Percentiles rank a stretch among this genome's conserved stretches.
Evolutionary conservation across 75 land plant genomes (phyloP).

Genomic region (Larix kaempferi): DNA sequence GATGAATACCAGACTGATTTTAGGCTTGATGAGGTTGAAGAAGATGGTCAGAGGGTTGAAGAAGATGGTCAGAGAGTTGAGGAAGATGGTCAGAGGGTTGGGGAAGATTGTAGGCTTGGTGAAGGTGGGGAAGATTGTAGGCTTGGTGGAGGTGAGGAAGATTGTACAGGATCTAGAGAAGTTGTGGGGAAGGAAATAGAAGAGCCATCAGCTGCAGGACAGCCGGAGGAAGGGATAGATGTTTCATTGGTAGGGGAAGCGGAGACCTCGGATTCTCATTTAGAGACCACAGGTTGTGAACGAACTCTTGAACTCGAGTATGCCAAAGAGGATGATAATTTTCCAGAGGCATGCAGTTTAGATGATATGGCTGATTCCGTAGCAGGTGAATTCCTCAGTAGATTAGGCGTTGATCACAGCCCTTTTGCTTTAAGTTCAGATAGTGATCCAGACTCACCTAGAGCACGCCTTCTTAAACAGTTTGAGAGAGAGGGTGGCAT

Average conservation of each 20-base stretch:
- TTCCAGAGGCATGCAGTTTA: constrained; percentile 13
- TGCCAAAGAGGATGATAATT: constrained; percentile 1
- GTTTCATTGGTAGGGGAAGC: neutral
- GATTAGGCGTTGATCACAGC: constrained; percentile 57
- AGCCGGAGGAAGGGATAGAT: neutral
- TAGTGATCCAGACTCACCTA: constrained; percentile 79
- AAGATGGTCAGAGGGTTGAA: constrained; percentile 5
- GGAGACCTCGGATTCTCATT: neutral
- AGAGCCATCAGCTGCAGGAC: neutral
- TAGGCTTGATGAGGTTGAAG: constrained; percentile 5
- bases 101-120: constrained; percentile 11
- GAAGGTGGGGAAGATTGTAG: neutral
- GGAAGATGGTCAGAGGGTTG: neutral
- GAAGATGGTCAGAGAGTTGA: neutral
- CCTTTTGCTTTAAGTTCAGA: constrained; percentile 60
- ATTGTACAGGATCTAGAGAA: constrained; percentile 12
- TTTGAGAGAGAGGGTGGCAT: constrained; percentile 70
- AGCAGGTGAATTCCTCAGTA: constrained; percentile 69
- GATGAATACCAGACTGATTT: neutral
- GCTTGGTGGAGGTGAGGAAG: constrained; percentile 8
- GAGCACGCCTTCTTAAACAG: constrained; percentile 72
- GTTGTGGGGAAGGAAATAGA: neutral
- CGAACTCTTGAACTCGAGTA: neutral
- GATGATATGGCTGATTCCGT: constrained; percentile 69
- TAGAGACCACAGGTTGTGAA: neutral